Evolutionary conservation across 306 rosid genomes (phyloP), one percentile per base, ranked within the genome.

Genomic region (Vicia faba): DNA sequence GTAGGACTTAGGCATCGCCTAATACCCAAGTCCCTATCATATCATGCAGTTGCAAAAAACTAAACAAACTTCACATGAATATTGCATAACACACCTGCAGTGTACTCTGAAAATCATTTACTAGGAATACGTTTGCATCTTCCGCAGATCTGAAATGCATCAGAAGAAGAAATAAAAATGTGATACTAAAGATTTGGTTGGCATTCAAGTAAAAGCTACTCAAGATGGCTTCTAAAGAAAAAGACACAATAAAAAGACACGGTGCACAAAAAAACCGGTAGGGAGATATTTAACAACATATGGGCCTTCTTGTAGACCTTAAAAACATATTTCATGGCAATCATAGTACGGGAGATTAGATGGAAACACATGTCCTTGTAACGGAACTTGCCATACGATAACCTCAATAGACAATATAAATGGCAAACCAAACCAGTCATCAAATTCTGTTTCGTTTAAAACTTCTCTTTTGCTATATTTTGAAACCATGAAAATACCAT

Each of bases 81-180:
- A 51, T 48, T 29, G 40, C 73, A 40, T 61, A 80, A 86, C 92
- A 49, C 71, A 90, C 99, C 97, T 90, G 99, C 61, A 95, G 89
- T 25, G 97, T 95, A 86, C 83, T 88, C 84, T 86, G 85, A 81
- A 86, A 90, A 84, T 95, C 96, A 79, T 95, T 90, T 58, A 95
- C 89, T 19, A 88, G 80, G 78, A 90, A 90, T 59, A 87, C 86
- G 36, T 95, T 95, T 57, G 96, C 82, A 79, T 95, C 96, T 71
- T 95, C 99, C 5, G 85, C 83, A 15, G 99, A 95, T 80, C 98
- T 93, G 95, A 78, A 69, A 66, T 45, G 61, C 33, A 58, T 43
- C 39, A 75, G 45, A 45, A 39, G 18, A 16, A 67, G 29, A 64
- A 75, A 69, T 29, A 48, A 76, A 61, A 75, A 55, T 8, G 55